phyloP scores from a whole-genome alignment of 306 rosid genomes.

The Neltuma alba region DNA sequence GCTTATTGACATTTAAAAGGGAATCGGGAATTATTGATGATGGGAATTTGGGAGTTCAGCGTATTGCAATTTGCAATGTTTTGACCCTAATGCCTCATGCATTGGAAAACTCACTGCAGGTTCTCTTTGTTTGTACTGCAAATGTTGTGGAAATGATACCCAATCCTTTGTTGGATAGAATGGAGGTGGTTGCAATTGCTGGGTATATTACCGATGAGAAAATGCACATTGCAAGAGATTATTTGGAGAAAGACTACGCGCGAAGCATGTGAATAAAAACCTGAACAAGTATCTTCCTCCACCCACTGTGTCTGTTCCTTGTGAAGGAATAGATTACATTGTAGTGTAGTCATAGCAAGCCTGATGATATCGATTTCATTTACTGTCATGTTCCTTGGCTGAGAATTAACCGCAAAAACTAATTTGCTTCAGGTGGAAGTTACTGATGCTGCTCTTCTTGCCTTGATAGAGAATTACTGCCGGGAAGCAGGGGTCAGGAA shows the following conservation, averaged over 20 bases:
- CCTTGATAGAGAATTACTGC: conserved; percentile 85
- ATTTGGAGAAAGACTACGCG: conserved; percentile 94
- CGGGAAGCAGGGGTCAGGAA: conserved; percentile 94
- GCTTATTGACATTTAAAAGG: conserved; percentile 18
- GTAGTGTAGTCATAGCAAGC: conserved; percentile 9
- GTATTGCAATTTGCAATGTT: conserved; percentile 5
- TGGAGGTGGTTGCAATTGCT: conserved; percentile 95
- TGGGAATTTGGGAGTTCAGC: conserved; percentile 29
- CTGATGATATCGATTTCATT: conserved; percentile 14
- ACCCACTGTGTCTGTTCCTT: conserved; percentile 23
- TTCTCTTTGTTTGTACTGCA: conserved; percentile 98
- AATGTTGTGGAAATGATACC: conserved; percentile 94
- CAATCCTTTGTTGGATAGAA: conserved; percentile 90
- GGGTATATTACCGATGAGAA: conserved; percentile 98
- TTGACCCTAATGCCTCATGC: conserved; percentile 26
- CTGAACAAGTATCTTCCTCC: conserved; percentile 64
- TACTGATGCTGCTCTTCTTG: conserved; percentile 85
- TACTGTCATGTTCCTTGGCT: background rate
- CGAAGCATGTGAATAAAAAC: conserved; percentile 88
- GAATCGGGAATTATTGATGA: background rate
- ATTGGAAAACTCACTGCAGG: conserved; percentile 61
- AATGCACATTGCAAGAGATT: conserved; percentile 97
- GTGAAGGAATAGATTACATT: conserved; percentile 18
- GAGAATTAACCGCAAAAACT: conserved; percentile 21
- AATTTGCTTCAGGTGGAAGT: conserved; percentile 74